phyloP scores from a whole-genome alignment of 2,329 filamentous ascomycete species.

The Trichoderma sp. region DNA sequence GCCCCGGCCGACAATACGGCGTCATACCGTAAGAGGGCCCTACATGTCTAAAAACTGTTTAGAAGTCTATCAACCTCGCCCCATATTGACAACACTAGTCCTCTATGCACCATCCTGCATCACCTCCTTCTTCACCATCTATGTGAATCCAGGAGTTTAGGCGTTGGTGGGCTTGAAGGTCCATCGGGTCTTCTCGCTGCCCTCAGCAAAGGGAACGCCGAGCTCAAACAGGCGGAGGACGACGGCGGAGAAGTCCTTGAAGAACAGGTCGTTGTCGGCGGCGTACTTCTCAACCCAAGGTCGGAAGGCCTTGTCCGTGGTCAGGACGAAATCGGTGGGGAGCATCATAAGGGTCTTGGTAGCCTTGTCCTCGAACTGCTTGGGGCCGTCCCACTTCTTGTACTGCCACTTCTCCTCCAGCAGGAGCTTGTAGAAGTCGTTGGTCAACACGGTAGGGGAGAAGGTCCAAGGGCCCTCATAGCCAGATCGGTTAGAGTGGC shows the following conservation, averaged over 20 bases:
- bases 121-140: background rate
- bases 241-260: constrained; percentile 83
- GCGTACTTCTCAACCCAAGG: constrained; percentile 81
- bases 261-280: constrained; percentile 86
- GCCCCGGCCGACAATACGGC: background rate
- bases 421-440: constrained; percentile 89
- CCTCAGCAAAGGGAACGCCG: constrained; percentile 79
- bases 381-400: constrained; percentile 88
- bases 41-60: constrained; percentile 7
- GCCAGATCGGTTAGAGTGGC: constrained; percentile 83
- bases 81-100: constrained; percentile 17
- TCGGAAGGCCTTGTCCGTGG: constrained; percentile 85
- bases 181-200: constrained; percentile 53
- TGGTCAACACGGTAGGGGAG: constrained; percentile 85
- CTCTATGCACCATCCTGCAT: background rate
- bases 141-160: background rate
- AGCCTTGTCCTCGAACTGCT: constrained; percentile 82
- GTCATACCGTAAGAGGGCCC: background rate
- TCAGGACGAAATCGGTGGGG: constrained; percentile 81
- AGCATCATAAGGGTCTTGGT: constrained; percentile 96
- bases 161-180: constrained; percentile 58
- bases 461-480: constrained; percentile 91
- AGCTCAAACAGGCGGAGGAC: constrained; percentile 86
- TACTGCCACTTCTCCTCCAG: constrained; percentile 89
- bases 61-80: background rate